Base-by-base conservation (phyloP, 345 rosid genomes). In the Citrus trifoliata region DNA sequence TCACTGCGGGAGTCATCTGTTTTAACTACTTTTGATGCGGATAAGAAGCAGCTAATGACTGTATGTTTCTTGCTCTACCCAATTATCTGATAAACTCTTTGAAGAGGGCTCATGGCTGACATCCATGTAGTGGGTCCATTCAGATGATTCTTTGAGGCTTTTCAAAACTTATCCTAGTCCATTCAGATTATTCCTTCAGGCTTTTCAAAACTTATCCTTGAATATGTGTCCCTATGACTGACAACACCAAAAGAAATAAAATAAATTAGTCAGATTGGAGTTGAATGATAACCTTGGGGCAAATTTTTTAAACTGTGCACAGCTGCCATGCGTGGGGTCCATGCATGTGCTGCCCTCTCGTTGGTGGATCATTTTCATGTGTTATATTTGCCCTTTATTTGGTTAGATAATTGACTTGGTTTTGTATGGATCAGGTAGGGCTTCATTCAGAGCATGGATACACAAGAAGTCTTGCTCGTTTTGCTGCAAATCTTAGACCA, bases 391-490 rank as follows among this genome's bases (percentile, higher is more conserved):
- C 65, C 24, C 40, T 61, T 67, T 4, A 28, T 64, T 70, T 81
- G 42, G 72, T 59, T 75, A 16, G 30, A 71, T 63, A 25, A 76
- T 33, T 67, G 73, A 24, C 76, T 81, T 86, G 66, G 21, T 68
- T 69, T 73, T 78, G 35, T 33, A 60, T 74, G 60, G 69, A 72
- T 70, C 88, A 95, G 98, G 98, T 95, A n/a, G 98, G 98, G 38
- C 76, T 93, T 73, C 89, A 84, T 58, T 24, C 89, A n/a, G 98
- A 91, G 74, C 86, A 88, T 75, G 92, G 95, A 18, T 95, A 93
- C 67, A 91, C 95, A 30, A 90, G 91, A 78, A 93, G 98, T 83
- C 80, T 93, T 40, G 92, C 98, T 77, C 92, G 92, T 38, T 95
- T 83, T 76, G 94, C 98, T 63, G 93, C 96, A 25, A 86, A 81